Evolutionary conservation across 2,329 filamentous ascomycete genomes (phyloP).

Genomic region (Claviceps pazoutovae): DNA sequence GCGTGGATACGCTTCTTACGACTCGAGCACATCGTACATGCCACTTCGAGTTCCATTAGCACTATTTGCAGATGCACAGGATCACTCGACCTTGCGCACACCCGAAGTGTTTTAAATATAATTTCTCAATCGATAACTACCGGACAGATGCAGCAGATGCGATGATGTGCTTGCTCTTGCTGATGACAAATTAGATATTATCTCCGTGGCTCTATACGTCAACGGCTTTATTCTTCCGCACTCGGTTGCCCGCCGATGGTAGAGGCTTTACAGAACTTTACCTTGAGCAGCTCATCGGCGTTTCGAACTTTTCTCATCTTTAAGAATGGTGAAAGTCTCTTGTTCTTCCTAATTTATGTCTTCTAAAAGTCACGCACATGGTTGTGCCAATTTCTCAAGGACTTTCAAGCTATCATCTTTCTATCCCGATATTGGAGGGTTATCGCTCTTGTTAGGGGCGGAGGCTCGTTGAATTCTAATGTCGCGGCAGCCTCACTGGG

Average conservation of each 20-base stretch:
- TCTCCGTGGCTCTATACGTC: background rate
- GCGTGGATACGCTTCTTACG: conserved; percentile 19
- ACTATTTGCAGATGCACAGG: conserved; percentile 1
- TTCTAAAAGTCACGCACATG: no score
- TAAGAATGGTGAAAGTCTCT: no score
- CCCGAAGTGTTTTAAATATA: background rate
- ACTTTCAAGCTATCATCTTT: no score
- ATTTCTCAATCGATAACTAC: background rate
- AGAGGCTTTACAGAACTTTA: conserved; percentile 7
- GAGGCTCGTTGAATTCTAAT: no score
- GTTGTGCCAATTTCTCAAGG: no score
- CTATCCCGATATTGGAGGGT: no score
- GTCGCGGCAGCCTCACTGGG: no score
- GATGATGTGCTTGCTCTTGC: background rate
- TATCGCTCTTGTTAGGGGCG: no score
- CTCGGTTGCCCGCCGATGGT: background rate
- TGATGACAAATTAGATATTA: background rate
- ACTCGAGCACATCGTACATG: conserved; percentile 23
- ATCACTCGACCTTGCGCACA: background rate
- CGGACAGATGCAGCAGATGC: background rate
- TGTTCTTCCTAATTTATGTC: no score
- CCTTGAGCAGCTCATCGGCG: background rate
- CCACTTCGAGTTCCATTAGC: conserved; percentile 12
- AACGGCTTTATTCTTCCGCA: background rate
- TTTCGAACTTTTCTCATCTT: background rate